Evolutionary conservation across 139 green algal species (phyloP).

Genomic region (Haematococcus sp.): DNA sequence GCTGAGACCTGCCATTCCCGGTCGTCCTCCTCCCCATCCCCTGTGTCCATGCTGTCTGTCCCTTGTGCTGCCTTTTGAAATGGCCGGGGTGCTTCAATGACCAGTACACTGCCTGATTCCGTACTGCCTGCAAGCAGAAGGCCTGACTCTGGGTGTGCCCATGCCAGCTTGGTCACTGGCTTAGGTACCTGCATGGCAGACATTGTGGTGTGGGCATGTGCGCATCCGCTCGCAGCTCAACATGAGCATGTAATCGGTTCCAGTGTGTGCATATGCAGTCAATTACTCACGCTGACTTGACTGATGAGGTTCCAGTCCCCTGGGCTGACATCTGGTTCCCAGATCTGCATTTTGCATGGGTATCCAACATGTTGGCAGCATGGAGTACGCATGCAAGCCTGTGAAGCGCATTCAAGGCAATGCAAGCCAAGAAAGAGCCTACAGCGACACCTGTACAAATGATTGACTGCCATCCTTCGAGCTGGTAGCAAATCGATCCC

Average conservation of each 20-base stretch:
- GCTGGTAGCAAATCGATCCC: not conserved
- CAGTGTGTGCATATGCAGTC: too few relatives aligned
- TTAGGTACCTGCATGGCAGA: conserved; percentile 10
- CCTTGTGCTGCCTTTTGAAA: conserved; percentile 7
- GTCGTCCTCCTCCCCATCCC: conserved; percentile 1
- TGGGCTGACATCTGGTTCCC: not conserved
- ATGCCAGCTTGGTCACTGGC: conserved; percentile 17
- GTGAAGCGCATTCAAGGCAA: too few relatives aligned
- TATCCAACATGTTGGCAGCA: too few relatives aligned
- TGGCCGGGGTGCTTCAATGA: conserved; percentile 26
- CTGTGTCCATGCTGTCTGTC: not conserved
- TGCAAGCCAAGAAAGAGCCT: too few relatives aligned
- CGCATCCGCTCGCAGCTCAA: too few relatives aligned
- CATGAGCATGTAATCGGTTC: too few relatives aligned
- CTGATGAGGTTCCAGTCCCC: conserved; percentile 23
- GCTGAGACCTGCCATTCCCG: conserved; percentile 17
- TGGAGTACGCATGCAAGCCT: too few relatives aligned
- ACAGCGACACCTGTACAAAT: not conserved
- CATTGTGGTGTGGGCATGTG: too few relatives aligned
- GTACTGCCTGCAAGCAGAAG: conserved; percentile 25
- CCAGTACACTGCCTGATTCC: conserved; percentile 17
- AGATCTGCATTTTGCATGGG: too few relatives aligned
- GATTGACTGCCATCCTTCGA: not conserved
- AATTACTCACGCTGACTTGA: conserved; percentile 10
- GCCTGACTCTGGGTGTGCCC: conserved; percentile 37